phyloP scores from a whole-genome alignment of 2,329 filamentous ascomycete species.

The Diatrype stigma region DNA sequence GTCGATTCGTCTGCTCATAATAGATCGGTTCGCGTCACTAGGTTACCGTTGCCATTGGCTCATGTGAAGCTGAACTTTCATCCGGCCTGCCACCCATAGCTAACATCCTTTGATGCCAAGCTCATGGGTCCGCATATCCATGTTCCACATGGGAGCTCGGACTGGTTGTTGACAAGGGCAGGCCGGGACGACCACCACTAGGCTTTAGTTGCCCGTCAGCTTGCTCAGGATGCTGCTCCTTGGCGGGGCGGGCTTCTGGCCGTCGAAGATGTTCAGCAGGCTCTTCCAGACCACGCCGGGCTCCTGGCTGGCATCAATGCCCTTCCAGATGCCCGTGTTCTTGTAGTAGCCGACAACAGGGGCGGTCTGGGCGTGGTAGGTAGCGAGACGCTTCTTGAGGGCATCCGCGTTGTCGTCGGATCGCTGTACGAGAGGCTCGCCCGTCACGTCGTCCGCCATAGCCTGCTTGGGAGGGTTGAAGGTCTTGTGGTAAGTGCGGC shows the following conservation, averaged over 20 bases:
- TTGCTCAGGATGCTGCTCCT: conserved; percentile 38
- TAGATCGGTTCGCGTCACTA: background rate
- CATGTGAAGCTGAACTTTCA: background rate
- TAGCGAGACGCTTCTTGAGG: conserved; percentile 87
- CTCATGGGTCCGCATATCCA: background rate
- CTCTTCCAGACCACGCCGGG: conserved; percentile 95
- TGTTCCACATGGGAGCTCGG: background rate
- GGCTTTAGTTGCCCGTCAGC: conserved; percentile 27
- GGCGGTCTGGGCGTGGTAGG: conserved; percentile 90
- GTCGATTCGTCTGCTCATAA: no score
- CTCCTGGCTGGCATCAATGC: conserved; percentile 92
- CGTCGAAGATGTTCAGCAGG: conserved; percentile 77
- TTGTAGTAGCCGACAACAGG: conserved; percentile 97
- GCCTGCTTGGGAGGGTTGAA: conserved; percentile 95
- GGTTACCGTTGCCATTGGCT: background rate
- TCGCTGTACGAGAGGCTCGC: conserved; percentile 93
- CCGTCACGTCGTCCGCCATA: conserved; percentile 96
- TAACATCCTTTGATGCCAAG: background rate
- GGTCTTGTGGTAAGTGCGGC: conserved; percentile 94
- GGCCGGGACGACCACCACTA: background rate
- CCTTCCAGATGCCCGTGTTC: conserved; percentile 94
- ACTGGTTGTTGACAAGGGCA: background rate
- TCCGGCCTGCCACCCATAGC: background rate
- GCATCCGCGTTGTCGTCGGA: conserved; percentile 96
- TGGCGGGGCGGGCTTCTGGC: conserved; percentile 48